These are phyloP conservation scores for Pisolithus marmoratus DNA, from an alignment of 768 basidiomycete genomes.

Conservation along the genomic window DNA sequence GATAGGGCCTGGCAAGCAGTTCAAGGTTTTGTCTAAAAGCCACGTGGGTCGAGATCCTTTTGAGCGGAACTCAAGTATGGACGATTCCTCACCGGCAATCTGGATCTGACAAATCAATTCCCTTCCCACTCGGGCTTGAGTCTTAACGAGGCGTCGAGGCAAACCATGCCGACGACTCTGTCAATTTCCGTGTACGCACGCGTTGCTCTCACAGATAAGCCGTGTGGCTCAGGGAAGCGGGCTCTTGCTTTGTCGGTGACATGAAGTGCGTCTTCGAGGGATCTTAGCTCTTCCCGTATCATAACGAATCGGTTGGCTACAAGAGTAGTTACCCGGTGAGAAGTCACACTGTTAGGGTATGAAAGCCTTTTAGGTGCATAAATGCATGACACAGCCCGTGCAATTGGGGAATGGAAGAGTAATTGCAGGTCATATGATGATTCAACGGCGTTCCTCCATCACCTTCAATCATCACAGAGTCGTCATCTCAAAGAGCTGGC, in stretches of 20 bases:
- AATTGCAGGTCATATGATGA: conserved; percentile 17
- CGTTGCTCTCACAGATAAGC: conserved; percentile 54
- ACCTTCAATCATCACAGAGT: conserved; percentile 14
- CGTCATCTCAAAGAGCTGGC: neutral
- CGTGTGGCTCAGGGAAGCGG: conserved; percentile 40
- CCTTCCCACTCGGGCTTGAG: conserved; percentile 40
- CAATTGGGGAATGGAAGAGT: too few species aligned
- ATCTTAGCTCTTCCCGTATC: conserved; percentile 27
- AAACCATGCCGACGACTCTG: conserved; percentile 44
- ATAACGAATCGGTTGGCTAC: neutral
- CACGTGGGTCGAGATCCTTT: conserved; percentile 15
- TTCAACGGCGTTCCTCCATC: conserved; percentile 27
- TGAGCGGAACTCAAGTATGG: neutral
- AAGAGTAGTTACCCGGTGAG: conserved; percentile 41
- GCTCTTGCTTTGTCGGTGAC: conserved; percentile 50
- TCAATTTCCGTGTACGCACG: conserved; percentile 68
- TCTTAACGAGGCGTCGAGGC: conserved; percentile 46
- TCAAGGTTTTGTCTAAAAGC: conserved; percentile 56
- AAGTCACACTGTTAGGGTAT: conserved; percentile 52
- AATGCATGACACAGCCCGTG: conserved; percentile 21
- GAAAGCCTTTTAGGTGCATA: conserved; percentile 65
- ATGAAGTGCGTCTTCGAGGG: conserved; percentile 50
- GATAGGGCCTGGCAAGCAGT: conserved; percentile 40
- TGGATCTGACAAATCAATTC: conserved; percentile 54
- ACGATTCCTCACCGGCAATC: conserved; percentile 41